A percentile compares a stretch with the other conserved stretches of the same genome.
These are phyloP conservation scores for Metschnikowia santaceciliae DNA, from an alignment of 805 yeast species.

Conservation along the genomic window DNA sequence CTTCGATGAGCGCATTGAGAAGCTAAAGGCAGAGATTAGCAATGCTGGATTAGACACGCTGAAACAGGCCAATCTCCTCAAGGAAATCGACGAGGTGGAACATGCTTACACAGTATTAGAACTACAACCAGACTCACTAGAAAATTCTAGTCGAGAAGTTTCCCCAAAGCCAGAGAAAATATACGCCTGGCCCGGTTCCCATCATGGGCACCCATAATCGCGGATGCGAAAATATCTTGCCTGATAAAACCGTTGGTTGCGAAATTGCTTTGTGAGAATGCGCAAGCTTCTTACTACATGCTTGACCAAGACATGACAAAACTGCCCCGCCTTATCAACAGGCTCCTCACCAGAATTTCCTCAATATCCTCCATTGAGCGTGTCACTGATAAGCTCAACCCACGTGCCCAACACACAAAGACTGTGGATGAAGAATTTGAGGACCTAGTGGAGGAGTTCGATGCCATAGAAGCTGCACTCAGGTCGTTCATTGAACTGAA, in stretches of 20 bases:
- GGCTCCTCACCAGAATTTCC: not conserved
- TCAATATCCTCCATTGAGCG: conserved; percentile 3
- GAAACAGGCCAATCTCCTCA: conserved; percentile 16
- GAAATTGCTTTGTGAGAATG: conserved; percentile 1
- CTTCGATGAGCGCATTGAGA: conserved; percentile 25
- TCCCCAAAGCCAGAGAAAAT: conserved; percentile 37
- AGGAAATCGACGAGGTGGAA: conserved; percentile 13
- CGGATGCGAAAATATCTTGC: not conserved
- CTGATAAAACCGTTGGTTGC: not conserved
- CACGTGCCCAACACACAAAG: conserved; percentile 4
- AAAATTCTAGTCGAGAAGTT: conserved; percentile 20
- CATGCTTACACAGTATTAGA: conserved; percentile 10
- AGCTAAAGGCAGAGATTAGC: conserved; percentile 18
- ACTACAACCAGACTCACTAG: conserved; percentile 17
- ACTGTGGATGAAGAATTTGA: conserved; percentile 40
- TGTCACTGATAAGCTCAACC: not conserved
- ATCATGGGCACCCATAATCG: conserved; percentile 57
- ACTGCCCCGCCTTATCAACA: not conserved
- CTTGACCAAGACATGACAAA: not conserved
- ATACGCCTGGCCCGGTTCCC: conserved; percentile 64
- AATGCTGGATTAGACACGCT: conserved; percentile 13
- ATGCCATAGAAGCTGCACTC: conserved; percentile 12
- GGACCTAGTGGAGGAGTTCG: conserved; percentile 20
- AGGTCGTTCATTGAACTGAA: conserved; percentile 9
- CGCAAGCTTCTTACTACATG: not conserved